These are phyloP conservation scores for Fusarium brevicatenulatum DNA, from an alignment of 2,329 filamentous ascomycete species.

Conservation along the genomic window DNA sequence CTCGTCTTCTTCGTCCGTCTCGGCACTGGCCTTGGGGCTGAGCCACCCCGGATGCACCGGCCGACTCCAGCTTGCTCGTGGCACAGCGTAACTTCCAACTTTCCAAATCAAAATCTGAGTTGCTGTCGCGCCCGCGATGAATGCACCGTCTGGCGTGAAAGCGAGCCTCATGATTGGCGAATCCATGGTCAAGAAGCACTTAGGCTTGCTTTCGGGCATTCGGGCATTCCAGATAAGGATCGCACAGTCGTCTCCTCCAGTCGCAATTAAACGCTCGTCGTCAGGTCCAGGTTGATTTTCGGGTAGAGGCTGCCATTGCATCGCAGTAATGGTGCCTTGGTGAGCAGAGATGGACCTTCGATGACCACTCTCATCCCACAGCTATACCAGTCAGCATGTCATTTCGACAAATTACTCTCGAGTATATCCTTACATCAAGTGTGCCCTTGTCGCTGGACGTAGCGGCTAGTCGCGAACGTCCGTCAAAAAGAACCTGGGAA, in stretches of 20 bases:
- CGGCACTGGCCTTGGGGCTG: constrained; percentile 64
- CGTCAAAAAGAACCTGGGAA: constrained; percentile 66
- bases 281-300: constrained; percentile 49
- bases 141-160: constrained; percentile 71
- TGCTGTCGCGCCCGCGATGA: constrained; percentile 70
- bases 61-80: constrained; percentile 69
- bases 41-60: constrained; percentile 66
- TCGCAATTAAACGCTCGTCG: constrained; percentile 68
- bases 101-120: constrained; percentile 72
- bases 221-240: constrained; percentile 72
- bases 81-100: constrained; percentile 66
- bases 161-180: constrained; percentile 67
- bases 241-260: constrained; percentile 70
- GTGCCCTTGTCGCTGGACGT: constrained; percentile 69
- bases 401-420: background rate
- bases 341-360: constrained; percentile 68
- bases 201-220: constrained; percentile 63
- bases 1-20: constrained; percentile 68
- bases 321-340: constrained; percentile 65
- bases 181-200: constrained; percentile 70
- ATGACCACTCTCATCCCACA: constrained; percentile 66
- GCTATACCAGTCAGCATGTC: constrained; percentile 48
- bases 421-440: constrained; percentile 64
- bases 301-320: constrained; percentile 68
- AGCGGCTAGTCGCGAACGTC: constrained; percentile 62